Evolutionary conservation across 306 rosid species (phyloP), one percentile per base, ranked within the genome.

Genomic region (Prunus mira): DNA sequence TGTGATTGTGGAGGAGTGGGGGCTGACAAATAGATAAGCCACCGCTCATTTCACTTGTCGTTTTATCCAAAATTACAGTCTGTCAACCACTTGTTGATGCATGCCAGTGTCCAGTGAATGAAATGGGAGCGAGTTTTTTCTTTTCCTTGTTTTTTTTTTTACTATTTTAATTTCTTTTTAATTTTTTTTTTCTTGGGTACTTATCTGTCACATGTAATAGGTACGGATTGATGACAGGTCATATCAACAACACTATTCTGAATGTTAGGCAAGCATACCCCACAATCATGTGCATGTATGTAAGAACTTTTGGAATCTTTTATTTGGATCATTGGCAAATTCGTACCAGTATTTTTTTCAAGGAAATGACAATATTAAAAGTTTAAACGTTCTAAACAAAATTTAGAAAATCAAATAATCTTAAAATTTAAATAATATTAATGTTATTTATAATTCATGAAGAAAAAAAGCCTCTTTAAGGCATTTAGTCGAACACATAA

Each of bases 221-320:
- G 82, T 74, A 58, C 82, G 82, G 82, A 65, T 64, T 28, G 2
- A 62, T 64, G 30, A 84, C 84, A 80, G 75, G 72, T 32, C 73
- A 72, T 45, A 9, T 66, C 12, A 4, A 28, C 30, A 28, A 28
- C 17, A 15, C 17, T 12, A 1, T 5, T 30, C 14, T 19, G 1
- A 25, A 2, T 49, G 12, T 28, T 34, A 34, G 38, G 38, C 38
- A 9, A 4, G 15, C 6, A 54, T 57, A 10, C 49, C 17, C 9
- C 12, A 1, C 4, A 15, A 15, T 15, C 55, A 2, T 6, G 51
- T 58, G 75, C 18, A 3, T 54, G 24, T 24, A 27, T 64, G 19
- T 32, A 18, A 43, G 49, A 5, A 15, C n/a, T 30, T 32, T 65
- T 34, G 43, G 5, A 56, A 67, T 32, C 49, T 56, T 38, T 25